Conservation (phyloP, 805 yeast species). For the Spathaspora boniae region DNA sequence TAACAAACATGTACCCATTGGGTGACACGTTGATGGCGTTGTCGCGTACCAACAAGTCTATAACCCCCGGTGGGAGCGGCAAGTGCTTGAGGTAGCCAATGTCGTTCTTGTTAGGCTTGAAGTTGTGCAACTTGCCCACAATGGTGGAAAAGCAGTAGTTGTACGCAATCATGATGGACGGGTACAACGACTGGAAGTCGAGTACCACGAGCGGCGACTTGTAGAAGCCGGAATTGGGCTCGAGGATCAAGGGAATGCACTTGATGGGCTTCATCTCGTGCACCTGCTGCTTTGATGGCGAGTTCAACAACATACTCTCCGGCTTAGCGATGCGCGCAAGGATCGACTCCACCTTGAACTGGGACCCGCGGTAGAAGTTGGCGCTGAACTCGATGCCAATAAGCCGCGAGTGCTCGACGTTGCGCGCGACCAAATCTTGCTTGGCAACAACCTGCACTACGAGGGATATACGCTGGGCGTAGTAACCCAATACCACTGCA, state of each 20-base stretch:
- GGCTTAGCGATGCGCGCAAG: slow-evolving; percentile 69
- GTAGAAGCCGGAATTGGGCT: slow-evolving; percentile 80
- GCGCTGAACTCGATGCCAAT: slow-evolving; percentile 90
- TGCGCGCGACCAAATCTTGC: slow-evolving; percentile 65
- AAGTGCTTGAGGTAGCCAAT: slow-evolving; percentile 52
- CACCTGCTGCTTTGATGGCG: slow-evolving; percentile 81
- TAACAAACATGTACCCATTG: slow-evolving; percentile 79
- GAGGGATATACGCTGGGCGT: slow-evolving; percentile 40
- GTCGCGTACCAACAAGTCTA: slow-evolving; percentile 50
- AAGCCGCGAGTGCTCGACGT: slow-evolving; percentile 78
- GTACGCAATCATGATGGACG: slow-evolving; percentile 87
- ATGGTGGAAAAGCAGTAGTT: slow-evolving; percentile 82
- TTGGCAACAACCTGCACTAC: slow-evolving; percentile 49
- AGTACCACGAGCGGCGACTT: slow-evolving; percentile 86
- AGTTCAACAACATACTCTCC: slow-evolving; percentile 67
- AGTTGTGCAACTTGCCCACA: slow-evolving; percentile 58
- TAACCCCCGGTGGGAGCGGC: slow-evolving; percentile 50
- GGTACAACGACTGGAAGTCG: slow-evolving; percentile 92
- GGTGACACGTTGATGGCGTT: slow-evolving; percentile 65
- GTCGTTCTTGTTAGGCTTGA: slow-evolving; percentile 42
- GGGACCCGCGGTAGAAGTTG: slow-evolving; percentile 87
- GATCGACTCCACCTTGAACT: slow-evolving; percentile 87
- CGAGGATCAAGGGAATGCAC: slow-evolving; percentile 88
- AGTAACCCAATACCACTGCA: slow-evolving; percentile 43
- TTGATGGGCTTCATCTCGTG: slow-evolving; percentile 82